Conservation (phyloP, 345 rosid species). For the Corchorus olitorius region DNA sequence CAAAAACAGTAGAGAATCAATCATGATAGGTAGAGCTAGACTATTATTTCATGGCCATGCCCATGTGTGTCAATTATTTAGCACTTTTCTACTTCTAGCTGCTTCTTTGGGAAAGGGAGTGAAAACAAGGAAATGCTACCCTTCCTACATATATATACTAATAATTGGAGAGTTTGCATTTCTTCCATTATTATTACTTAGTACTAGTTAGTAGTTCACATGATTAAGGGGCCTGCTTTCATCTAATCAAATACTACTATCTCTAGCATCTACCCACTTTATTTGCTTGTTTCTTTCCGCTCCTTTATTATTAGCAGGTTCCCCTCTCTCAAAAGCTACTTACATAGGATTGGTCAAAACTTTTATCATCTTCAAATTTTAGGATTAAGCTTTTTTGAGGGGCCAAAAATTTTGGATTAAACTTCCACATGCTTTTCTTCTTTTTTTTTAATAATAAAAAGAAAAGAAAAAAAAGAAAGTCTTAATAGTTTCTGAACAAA, state of each 20-base stretch:
- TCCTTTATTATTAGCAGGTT: not conserved
- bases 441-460: not conserved
- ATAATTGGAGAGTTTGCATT: not conserved
- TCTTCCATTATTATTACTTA: not conserved
- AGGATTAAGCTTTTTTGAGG: not conserved
- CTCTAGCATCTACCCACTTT: not conserved
- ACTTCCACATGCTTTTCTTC: not conserved
- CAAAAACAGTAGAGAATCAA: not conserved
- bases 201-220: not conserved
- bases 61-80: not conserved
- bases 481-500: not conserved
- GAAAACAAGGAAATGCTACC: not conserved
- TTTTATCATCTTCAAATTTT: slow-evolving; percentile 9
- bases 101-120: not conserved
- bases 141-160: too few relatives aligned
- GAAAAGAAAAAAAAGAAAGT: too few relatives aligned
- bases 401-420: too few relatives aligned
- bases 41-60: too few relatives aligned
- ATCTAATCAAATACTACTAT: not conserved
- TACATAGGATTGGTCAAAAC: slow-evolving; percentile 8
- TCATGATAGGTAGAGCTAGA: not conserved
- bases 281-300: not conserved
- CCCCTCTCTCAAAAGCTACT: not conserved
- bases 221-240: slow-evolving; percentile 1
- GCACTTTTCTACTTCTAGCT: not conserved